Base-by-base conservation (phyloP, 345 rosid genomes). In the Passiflora organensis region DNA sequence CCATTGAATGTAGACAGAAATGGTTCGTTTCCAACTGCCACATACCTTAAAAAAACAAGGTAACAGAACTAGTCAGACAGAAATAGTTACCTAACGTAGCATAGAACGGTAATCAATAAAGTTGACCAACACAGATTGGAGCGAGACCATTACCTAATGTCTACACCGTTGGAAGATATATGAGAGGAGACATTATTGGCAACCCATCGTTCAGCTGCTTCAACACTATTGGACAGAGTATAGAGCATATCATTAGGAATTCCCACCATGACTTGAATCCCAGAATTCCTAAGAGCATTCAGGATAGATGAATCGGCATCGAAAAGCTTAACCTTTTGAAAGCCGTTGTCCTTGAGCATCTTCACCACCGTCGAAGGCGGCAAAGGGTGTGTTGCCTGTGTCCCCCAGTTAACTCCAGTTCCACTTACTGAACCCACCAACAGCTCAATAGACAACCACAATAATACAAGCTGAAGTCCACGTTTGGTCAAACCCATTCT, bases 21-120 rank as follows among this genome's bases (percentile, higher is more conserved):
- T 37, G 71, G 64, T 21, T 66, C 71, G 20, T 66, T 66, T 59
- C 71, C 71, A 45, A 59, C 71, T 19, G 71, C 71, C 32, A 66
- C 51, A 60, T 66, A 66, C 71, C 71, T 66, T 32, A 0, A 6
- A 45, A n/a, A 55, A 21, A 41, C 36, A 11, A 11, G 5, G 14
- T 8, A 22, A 17, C 14, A 12, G 23, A 42, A 15, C 10, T 20
- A 37, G 6, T 21, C 5, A 39, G 12, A 2, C 13, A 2, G 12
- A 10, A 4, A 1, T 14, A 13, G 2, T 39, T 39, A 39, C n/a
- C 14, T 14, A 10, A 14, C 13, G 9, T 10, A 39, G 12, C n/a
- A 10, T 10, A 39, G 12, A 10, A 39, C 1, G 12, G n/a, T 3
- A 39, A 10, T 5, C 22, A 22, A 5, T 18, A 49, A n/a, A 24